A percentile compares a stretch with the other conserved stretches of the same genome.
phyloP scores from a whole-genome alignment of 2,329 filamentous ascomycete species.

The Colletotrichum destructivum region DNA sequence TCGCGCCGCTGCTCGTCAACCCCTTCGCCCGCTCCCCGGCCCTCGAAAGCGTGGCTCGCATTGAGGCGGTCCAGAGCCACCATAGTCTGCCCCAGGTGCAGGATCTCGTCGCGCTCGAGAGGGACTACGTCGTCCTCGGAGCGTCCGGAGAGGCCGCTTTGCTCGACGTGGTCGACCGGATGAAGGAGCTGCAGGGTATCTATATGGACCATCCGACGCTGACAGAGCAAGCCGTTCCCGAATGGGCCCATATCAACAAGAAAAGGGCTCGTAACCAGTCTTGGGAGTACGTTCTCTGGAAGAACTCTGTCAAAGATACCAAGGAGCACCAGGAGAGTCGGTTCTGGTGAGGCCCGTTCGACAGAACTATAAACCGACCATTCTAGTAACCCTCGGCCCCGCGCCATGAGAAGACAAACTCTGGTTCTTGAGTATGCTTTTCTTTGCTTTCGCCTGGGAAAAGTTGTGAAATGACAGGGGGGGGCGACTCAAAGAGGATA shows the following conservation, averaged over 20 bases:
- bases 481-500: too few species aligned
- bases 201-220: conserved; percentile 4
- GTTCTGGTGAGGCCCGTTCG: conserved; percentile 23
- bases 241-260: neutral
- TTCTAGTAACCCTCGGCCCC: neutral
- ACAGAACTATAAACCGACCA: neutral
- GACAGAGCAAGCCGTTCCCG: neutral
- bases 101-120: neutral
- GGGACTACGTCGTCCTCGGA: conserved; percentile 1
- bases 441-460: neutral
- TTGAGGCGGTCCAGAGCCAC: neutral
- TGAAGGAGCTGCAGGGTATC: neutral
- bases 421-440: too few species aligned
- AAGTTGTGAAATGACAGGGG: neutral
- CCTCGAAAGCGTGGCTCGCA: neutral
- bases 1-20: conserved; percentile 18
- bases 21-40: conserved; percentile 6
- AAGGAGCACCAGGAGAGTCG: conserved; percentile 1
- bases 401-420: neutral
- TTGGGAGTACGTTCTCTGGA: conserved; percentile 27
- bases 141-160: conserved; percentile 11
- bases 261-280: neutral
- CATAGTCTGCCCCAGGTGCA: neutral
- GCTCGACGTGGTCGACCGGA: neutral
- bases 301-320: neutral